These are phyloP conservation scores for Tilletia horrida DNA, from an alignment of 1,284 basidiomycete genomes.

Conservation along the genomic window DNA sequence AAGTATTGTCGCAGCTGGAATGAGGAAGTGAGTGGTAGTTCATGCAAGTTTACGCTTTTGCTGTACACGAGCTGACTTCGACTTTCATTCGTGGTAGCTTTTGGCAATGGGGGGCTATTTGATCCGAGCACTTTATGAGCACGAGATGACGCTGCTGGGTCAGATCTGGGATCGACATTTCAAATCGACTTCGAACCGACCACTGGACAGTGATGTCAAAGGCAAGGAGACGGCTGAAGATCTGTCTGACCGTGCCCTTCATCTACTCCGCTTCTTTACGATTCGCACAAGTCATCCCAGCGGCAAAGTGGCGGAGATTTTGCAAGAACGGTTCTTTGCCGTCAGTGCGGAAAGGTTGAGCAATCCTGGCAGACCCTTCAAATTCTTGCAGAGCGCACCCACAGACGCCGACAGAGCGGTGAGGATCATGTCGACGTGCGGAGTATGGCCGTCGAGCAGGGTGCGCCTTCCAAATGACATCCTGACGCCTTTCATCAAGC, in stretches of 20 bases:
- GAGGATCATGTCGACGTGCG: conserved; percentile 75
- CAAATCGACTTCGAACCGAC: conserved; percentile 58
- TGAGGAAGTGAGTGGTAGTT: conserved; percentile 21
- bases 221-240: conserved; percentile 22
- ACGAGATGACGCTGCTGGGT: conserved; percentile 65
- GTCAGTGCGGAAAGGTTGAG: conserved; percentile 57
- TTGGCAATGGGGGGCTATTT: conserved; percentile 65
- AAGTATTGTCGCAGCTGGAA: conserved; percentile 51
- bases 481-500: conserved; percentile 74
- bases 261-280: conserved; percentile 65
- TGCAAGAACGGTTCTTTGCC: conserved; percentile 79
- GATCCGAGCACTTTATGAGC: conserved; percentile 77
- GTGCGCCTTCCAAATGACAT: conserved; percentile 75
- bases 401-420: conserved; percentile 56
- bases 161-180: conserved; percentile 55
- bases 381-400: neutral
- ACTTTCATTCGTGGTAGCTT: conserved; percentile 26
- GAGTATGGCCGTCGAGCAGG: conserved; percentile 68
- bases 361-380: neutral
- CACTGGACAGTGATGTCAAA: conserved; percentile 40
- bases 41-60: neutral
- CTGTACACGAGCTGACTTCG: neutral
- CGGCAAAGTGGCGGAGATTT: conserved; percentile 70
- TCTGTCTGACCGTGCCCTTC: conserved; percentile 64
- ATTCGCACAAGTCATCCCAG: conserved; percentile 74